phyloP scores from a whole-genome alignment of 2,329 filamentous ascomycete species.

The Cytospora paraplurivora region DNA sequence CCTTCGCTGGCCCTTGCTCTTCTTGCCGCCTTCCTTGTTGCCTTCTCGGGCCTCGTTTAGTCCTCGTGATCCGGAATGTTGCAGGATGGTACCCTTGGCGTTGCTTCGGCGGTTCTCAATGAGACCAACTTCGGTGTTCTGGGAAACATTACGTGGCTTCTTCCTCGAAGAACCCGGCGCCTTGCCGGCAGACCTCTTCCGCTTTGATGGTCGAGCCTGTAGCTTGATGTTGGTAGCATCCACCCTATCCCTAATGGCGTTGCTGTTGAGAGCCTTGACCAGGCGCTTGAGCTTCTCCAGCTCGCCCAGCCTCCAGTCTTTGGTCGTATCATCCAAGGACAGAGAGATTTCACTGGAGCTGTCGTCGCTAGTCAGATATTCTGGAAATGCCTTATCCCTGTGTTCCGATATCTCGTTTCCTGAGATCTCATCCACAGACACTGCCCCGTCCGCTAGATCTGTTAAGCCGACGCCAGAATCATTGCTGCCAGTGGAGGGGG shows the following conservation, averaged over 20 bases:
- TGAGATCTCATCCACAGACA: not conserved
- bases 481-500: not conserved
- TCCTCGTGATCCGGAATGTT: not conserved
- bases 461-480: not conserved
- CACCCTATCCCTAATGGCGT: not conserved
- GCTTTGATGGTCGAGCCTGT: not conserved
- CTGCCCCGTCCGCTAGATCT: not conserved
- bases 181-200: not conserved
- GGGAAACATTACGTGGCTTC: not conserved
- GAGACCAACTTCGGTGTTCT: not conserved
- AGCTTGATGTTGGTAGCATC: not conserved
- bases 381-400: not conserved
- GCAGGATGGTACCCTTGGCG: not conserved
- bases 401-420: not conserved
- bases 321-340: not conserved
- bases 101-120: not conserved
- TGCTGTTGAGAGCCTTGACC: not conserved
- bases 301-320: not conserved
- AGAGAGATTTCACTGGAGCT: not conserved
- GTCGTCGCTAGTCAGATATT: not conserved
- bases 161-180: not conserved
- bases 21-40: constrained; percentile 13
- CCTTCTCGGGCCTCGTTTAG: not conserved
- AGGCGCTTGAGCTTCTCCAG: not conserved
- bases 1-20: constrained; percentile 13